A percentile compares a stretch with the other conserved stretches of the same genome.
Conservation (phyloP, 2,329 filamentous ascomycete species). For the Ceratocystis cacaofunesta region DNA sequence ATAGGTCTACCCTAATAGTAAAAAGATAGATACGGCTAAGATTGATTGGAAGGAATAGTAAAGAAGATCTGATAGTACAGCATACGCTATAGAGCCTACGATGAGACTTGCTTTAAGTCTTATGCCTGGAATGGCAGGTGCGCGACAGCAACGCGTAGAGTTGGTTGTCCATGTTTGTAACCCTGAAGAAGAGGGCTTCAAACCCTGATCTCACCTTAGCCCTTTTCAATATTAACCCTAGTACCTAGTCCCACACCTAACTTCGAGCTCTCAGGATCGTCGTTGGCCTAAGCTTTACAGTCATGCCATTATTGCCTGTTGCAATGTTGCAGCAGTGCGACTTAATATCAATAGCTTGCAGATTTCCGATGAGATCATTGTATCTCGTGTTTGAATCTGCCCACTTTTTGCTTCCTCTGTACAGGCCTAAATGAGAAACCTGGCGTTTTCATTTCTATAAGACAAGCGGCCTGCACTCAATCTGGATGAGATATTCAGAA, state of each 20-base stretch:
- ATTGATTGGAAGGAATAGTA: too few relatives aligned
- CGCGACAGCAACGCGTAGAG: constrained; percentile 5
- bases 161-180: background rate
- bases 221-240: background rate
- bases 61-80: background rate
- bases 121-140: background rate
- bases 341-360: background rate
- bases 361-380: background rate
- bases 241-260: background rate
- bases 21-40: background rate
- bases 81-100: background rate
- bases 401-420: background rate
- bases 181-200: background rate
- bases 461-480: background rate
- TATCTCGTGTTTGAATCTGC: constrained; percentile 1
- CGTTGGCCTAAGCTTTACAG: background rate
- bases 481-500: background rate
- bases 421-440: background rate
- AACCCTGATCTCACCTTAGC: background rate
- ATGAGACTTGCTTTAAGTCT: background rate
- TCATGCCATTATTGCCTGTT: constrained; percentile 5
- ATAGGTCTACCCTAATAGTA: background rate
- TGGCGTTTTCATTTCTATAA: background rate
- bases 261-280: background rate
- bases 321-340: background rate